A percentile compares a stretch with the other conserved stretches of the same genome.
Evolutionary conservation across 768 basidiomycete genomes (phyloP).

Genomic region (Rhodotorula kratochvilovae): DNA sequence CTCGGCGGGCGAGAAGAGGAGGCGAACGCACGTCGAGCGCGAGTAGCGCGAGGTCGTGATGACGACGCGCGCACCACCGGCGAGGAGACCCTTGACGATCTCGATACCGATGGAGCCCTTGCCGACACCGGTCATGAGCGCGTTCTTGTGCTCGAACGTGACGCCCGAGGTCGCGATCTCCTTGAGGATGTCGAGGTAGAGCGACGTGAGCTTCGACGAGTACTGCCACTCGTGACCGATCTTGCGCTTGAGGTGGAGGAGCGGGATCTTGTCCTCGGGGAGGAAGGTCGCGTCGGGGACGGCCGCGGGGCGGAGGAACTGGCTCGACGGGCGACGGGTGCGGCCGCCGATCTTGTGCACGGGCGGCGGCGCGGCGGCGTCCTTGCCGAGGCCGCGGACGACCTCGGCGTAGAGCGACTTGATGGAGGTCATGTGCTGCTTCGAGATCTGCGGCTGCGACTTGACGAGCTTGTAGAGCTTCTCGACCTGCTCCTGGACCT

Average conservation of each 20-base stretch:
- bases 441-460: slow-evolving; percentile 91
- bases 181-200: slow-evolving; percentile 92
- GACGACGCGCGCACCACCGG: slow-evolving; percentile 92
- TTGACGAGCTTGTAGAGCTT: slow-evolving; percentile 98
- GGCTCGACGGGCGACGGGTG: slow-evolving; percentile 84
- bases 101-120: slow-evolving; percentile 97
- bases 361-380: slow-evolving; percentile 54
- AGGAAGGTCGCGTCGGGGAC: slow-evolving; percentile 60
- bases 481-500: slow-evolving; percentile 92
- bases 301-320: slow-evolving; percentile 90
- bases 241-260: slow-evolving; percentile 94
- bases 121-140: slow-evolving; percentile 93
- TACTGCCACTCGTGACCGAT: slow-evolving; percentile 94
- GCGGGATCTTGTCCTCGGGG: slow-evolving; percentile 82
- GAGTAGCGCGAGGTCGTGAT: slow-evolving; percentile 97
- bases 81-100: slow-evolving; percentile 90
- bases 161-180: slow-evolving; percentile 98
- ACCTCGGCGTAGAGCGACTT: slow-evolving; percentile 93
- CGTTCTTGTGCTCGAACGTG: slow-evolving; percentile 98
- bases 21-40: slow-evolving; percentile 59
- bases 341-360: slow-evolving; percentile 55
- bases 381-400: slow-evolving; percentile 79
- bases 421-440: slow-evolving; percentile 92
- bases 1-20: too few species aligned
- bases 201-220: slow-evolving; percentile 80